Percentiles rank a stretch among this genome's conserved stretches.
phyloP scores from a whole-genome alignment of 1,284 basidiomycete species.

The Coriolopsis trogii region DNA sequence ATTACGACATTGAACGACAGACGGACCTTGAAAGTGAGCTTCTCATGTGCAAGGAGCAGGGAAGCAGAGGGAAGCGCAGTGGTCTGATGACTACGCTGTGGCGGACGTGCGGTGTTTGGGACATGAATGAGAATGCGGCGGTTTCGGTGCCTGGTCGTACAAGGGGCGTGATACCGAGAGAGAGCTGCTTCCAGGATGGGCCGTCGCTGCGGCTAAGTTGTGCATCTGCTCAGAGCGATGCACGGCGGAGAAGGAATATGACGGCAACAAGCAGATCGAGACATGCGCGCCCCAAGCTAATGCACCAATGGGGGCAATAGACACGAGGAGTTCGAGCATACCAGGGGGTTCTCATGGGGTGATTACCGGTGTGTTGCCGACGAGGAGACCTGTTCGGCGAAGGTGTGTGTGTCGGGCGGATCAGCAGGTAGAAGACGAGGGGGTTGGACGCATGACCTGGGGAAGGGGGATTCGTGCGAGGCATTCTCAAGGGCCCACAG shows the following conservation, averaged over 20 bases:
- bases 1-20: conserved; percentile 9
- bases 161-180: too few species aligned
- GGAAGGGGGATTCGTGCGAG: conserved; percentile 6
- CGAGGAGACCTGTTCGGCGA: background rate
- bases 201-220: background rate
- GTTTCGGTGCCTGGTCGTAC: too few species aligned
- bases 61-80: too few species aligned
- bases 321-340: background rate
- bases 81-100: conserved; percentile 7
- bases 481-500: background rate
- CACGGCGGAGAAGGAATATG: background rate
- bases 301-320: background rate
- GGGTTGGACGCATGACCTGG: conserved; percentile 21
- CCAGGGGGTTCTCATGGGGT: background rate
- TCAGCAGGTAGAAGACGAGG: conserved; percentile 2
- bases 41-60: too few species aligned
- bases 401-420: conserved; percentile 13
- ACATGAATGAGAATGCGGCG: too few species aligned
- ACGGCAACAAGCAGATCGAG: background rate
- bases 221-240: background rate
- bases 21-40: conserved; percentile 3
- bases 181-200: too few species aligned
- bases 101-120: background rate
- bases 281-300: background rate
- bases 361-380: background rate